Conservation (phyloP, 345 rosid species). For the Melastoma malabathricum region DNA sequence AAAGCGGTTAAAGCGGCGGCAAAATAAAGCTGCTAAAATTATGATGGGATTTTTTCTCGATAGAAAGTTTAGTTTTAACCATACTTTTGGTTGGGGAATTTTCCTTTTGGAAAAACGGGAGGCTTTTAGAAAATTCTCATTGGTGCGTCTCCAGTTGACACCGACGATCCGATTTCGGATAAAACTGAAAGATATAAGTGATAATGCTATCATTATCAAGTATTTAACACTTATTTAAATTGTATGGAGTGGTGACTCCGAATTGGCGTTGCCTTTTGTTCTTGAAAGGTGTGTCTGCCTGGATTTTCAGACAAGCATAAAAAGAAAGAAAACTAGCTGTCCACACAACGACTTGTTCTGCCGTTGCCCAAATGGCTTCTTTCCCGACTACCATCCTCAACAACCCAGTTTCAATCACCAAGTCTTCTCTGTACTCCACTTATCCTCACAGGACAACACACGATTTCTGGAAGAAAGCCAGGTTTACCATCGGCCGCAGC, state of each 20-base stretch:
- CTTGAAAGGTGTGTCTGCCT: too few species aligned
- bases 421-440: not conserved
- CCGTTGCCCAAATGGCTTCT: conserved; percentile 3
- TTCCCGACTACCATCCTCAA: not conserved
- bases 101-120: not conserved
- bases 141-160: too few species aligned
- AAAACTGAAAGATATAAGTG: too few species aligned
- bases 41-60: not conserved
- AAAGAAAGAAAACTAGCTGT: not conserved
- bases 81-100: not conserved
- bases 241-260: too few species aligned
- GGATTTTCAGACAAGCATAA: too few species aligned
- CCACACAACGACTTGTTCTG: not conserved
- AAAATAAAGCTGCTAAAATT: conserved; percentile 11
- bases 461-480: too few species aligned
- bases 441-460: not conserved
- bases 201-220: too few species aligned
- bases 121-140: too few species aligned
- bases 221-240: too few species aligned
- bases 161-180: too few species aligned
- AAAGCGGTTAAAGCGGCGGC: conserved; percentile 70
- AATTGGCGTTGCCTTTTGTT: too few species aligned
- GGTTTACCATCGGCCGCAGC: not conserved
- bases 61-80: not conserved
- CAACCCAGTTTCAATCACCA: not conserved